phyloP scores from a whole-genome alignment of 495 filamentous ascomycete genomes.

The Penicillium pulvis region DNA sequence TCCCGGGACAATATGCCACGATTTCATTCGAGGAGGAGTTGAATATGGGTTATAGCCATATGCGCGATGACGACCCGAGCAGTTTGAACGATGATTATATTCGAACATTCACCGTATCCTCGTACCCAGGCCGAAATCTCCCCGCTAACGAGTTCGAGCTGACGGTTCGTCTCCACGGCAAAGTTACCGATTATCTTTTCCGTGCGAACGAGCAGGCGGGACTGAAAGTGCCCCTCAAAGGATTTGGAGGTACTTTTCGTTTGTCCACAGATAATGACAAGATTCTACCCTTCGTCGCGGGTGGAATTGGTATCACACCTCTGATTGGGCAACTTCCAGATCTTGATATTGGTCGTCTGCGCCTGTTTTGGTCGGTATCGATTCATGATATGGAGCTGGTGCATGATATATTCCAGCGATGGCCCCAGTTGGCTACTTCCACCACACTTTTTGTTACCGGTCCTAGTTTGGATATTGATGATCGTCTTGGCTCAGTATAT shows the following conservation, averaged over 20 bases:
- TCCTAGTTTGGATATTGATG: background rate
- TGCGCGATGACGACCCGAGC: slow-evolving; percentile 75
- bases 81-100: slow-evolving; percentile 82
- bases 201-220: slow-evolving; percentile 49
- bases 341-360: slow-evolving; percentile 47
- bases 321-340: slow-evolving; percentile 62
- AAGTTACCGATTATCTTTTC: slow-evolving; percentile 66
- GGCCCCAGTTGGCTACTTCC: slow-evolving; percentile 50
- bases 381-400: slow-evolving; percentile 63
- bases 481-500: background rate
- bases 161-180: slow-evolving; percentile 66
- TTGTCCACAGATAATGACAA: slow-evolving; percentile 44
- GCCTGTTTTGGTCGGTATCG: slow-evolving; percentile 47
- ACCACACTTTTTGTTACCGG: slow-evolving; percentile 31
- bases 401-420: slow-evolving; percentile 56
- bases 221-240: slow-evolving; percentile 66
- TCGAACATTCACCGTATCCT: slow-evolving; percentile 78
- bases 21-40: slow-evolving; percentile 68
- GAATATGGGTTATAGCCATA: slow-evolving; percentile 73
- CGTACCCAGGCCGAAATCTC: slow-evolving; percentile 42
- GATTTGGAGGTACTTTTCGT: slow-evolving; percentile 70
- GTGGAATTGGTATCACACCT: slow-evolving; percentile 81
- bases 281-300: slow-evolving; percentile 60
- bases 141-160: slow-evolving; percentile 64
- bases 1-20: slow-evolving; percentile 72